Conservation (phyloP, 768 basidiomycete species). For the Podaxis sp. region DNA sequence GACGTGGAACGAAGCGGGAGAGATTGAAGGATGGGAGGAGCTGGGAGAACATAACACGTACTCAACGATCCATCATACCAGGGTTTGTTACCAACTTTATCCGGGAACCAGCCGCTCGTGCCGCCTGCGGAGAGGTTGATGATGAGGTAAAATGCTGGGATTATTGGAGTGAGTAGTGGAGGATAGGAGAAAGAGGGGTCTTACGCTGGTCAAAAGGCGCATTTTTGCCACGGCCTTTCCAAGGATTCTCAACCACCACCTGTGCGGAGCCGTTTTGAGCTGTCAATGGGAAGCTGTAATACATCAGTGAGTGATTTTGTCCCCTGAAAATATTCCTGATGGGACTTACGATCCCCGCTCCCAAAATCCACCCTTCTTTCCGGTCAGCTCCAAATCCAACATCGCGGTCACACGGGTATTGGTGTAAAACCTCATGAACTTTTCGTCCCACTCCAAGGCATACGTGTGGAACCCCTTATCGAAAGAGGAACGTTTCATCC, state of each 20-base stretch:
- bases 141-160: constrained; percentile 71
- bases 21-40: neutral
- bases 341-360: constrained; percentile 41
- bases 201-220: constrained; percentile 82
- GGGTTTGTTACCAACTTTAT: constrained; percentile 69
- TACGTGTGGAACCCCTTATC: constrained; percentile 66
- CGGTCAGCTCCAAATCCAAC: constrained; percentile 53
- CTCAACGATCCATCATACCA: constrained; percentile 67
- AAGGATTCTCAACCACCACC: constrained; percentile 64
- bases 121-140: constrained; percentile 78
- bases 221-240: constrained; percentile 51
- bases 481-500: constrained; percentile 39
- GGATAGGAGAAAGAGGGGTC: constrained; percentile 21
- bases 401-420: constrained; percentile 67
- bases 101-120: constrained; percentile 89
- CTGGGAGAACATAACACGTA: constrained; percentile 25
- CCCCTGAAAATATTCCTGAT: neutral
- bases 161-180: constrained; percentile 20
- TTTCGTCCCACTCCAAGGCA: constrained; percentile 71
- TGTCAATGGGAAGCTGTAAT: constrained; percentile 57
- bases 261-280: constrained; percentile 54
- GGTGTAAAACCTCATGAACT: constrained; percentile 73
- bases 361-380: constrained; percentile 48
- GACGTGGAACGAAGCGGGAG: neutral
- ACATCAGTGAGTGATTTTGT: too few species aligned